Evolutionary conservation across 2,329 filamentous ascomycete genomes (phyloP).

Genomic region (Trichophyton rubrum): DNA sequence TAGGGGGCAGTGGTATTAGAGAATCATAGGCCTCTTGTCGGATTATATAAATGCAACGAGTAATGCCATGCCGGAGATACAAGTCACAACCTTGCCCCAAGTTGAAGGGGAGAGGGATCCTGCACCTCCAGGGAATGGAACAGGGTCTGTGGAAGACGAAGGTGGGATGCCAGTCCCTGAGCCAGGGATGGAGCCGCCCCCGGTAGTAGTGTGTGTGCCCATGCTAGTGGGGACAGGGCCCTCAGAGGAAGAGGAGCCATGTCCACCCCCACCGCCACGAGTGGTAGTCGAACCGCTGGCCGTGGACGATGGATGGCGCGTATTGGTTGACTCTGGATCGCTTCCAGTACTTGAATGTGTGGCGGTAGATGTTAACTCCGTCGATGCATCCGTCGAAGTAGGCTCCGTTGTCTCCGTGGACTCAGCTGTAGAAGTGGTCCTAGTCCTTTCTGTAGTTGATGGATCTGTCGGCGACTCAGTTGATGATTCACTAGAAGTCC

Average conservation of each 20-base stretch:
- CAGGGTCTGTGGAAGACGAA: not conserved
- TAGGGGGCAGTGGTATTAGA: not conserved
- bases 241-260: not conserved
- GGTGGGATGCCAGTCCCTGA: not conserved
- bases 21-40: not conserved
- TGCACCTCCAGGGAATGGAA: not conserved
- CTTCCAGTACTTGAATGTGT: not conserved
- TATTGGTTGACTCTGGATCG: not conserved
- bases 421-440: not conserved
- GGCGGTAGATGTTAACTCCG: not conserved
- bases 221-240: not conserved
- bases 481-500: not conserved
- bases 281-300: not conserved
- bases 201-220: not conserved
- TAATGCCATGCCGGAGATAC: not conserved
- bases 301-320: not conserved
- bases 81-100: not conserved
- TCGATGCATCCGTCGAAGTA: not conserved
- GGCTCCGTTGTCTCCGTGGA: not conserved
- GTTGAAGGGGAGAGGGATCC: not conserved
- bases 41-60: constrained; percentile 2
- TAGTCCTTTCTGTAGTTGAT: not conserved
- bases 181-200: not conserved
- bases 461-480: not conserved
- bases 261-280: not conserved